phyloP scores from a whole-genome alignment of 345 rosid genomes.

The Salix koriyanagi region DNA sequence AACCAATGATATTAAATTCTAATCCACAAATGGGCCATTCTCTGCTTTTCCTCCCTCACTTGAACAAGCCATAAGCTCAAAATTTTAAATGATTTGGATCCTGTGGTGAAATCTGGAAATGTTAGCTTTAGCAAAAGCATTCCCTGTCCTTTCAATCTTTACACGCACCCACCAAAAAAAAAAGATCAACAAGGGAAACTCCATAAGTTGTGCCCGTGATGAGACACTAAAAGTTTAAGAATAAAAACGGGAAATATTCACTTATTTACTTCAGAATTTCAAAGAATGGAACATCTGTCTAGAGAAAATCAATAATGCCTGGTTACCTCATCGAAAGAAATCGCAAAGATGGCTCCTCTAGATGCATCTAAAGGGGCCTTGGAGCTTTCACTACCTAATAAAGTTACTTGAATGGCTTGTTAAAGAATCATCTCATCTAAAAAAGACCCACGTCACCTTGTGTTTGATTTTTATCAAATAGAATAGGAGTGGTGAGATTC shows the following conservation, averaged over 20 bases:
- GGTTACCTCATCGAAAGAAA: slow-evolving; percentile 11
- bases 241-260: background rate
- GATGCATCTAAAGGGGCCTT: slow-evolving; percentile 2
- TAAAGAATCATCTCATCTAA: too few relatives aligned
- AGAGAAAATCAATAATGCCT: background rate
- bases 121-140: background rate
- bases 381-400: slow-evolving; percentile 1
- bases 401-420: background rate
- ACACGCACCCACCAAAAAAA: background rate
- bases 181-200: background rate
- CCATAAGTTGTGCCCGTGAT: background rate
- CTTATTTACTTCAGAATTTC: slow-evolving; percentile 3
- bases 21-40: background rate
- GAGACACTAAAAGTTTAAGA: too few relatives aligned
- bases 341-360: background rate
- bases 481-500: too few relatives aligned
- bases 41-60: background rate
- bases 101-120: background rate
- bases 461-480: too few relatives aligned
- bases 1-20: background rate
- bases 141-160: slow-evolving; percentile 9
- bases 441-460: too few relatives aligned
- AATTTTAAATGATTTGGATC: background rate
- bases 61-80: background rate
- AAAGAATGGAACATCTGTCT: background rate